These are phyloP conservation scores for Metschnikowia dekortorum DNA, from an alignment of 805 yeast genomes.

Conservation along the genomic window DNA sequence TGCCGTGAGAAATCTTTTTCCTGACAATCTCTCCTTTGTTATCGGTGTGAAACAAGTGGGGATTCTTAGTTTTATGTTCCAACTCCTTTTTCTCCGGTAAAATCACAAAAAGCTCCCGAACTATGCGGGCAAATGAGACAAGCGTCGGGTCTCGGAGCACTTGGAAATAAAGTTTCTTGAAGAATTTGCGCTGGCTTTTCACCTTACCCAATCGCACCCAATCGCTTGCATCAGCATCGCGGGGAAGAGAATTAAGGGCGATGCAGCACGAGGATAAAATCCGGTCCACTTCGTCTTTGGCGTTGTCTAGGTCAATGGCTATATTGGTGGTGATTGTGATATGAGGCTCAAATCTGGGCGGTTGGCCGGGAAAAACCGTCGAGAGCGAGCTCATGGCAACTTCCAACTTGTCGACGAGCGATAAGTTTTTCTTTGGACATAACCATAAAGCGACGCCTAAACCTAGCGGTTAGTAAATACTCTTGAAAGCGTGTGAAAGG, in stretches of 20 bases:
- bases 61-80: constrained; percentile 33
- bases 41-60: constrained; percentile 37
- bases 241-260: constrained; percentile 44
- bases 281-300: constrained; percentile 52
- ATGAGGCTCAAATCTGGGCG: constrained; percentile 71
- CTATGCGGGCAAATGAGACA: constrained; percentile 49
- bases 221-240: constrained; percentile 29
- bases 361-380: constrained; percentile 65
- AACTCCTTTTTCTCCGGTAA: constrained; percentile 36
- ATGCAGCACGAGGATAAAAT: constrained; percentile 56
- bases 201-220: constrained; percentile 41
- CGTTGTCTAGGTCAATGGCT: constrained; percentile 34
- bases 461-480: constrained; percentile 9
- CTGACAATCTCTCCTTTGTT: constrained; percentile 27
- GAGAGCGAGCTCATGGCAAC: constrained; percentile 61
- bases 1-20: constrained; percentile 15
- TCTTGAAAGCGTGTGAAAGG: not conserved
- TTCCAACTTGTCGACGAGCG: constrained; percentile 50
- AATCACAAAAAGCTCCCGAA: constrained; percentile 54
- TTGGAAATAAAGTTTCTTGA: constrained; percentile 52
- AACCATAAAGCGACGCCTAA: constrained; percentile 67
- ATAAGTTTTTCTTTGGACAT: constrained; percentile 56
- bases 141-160: constrained; percentile 44
- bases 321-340: constrained; percentile 69
- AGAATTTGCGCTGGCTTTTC: constrained; percentile 45